Conservation (phyloP, 441 rosid species). For the Raphanus hybrid region DNA sequence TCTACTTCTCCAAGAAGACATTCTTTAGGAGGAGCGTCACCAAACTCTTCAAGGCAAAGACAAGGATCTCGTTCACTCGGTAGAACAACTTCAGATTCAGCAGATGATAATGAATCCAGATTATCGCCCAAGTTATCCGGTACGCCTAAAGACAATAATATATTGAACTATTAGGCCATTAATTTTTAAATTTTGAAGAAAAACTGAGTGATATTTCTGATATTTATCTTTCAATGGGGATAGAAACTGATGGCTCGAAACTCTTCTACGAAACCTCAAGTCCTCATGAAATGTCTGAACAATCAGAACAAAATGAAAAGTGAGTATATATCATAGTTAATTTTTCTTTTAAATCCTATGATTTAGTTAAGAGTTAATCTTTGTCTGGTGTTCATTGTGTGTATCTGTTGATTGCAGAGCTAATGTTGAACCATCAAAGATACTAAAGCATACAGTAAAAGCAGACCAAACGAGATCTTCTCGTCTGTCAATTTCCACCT, state of each 20-base stretch:
- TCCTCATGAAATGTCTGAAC: constrained; percentile 2
- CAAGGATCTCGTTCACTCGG: constrained; percentile 40
- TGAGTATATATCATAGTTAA: neutral
- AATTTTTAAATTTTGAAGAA: constrained; percentile 65
- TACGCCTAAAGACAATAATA: constrained; percentile 45
- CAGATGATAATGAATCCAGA: constrained; percentile 48
- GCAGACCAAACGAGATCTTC: constrained; percentile 13
- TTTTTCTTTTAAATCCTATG: neutral
- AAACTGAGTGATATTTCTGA: constrained; percentile 46
- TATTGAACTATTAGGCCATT: constrained; percentile 47
- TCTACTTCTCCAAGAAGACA: constrained; percentile 57
- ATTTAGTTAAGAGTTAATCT: no score
- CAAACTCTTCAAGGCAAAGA: constrained; percentile 31
- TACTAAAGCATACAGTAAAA: constrained; percentile 6
- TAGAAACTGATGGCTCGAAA: constrained; percentile 8
- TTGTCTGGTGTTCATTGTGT: no score
- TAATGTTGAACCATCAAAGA: neutral
- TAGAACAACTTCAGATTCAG: constrained; percentile 52
- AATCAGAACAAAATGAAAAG: constrained; percentile 1
- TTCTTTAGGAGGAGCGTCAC: constrained; percentile 48
- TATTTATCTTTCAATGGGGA: neutral
- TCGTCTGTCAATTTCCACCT: constrained; percentile 13
- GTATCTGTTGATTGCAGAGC: neutral
- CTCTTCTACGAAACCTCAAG: constrained; percentile 3
- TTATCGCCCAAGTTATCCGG: constrained; percentile 44